These are phyloP conservation scores for Rhizopogon sp. DNA, from an alignment of 768 basidiomycete genomes.

Conservation along the genomic window DNA sequence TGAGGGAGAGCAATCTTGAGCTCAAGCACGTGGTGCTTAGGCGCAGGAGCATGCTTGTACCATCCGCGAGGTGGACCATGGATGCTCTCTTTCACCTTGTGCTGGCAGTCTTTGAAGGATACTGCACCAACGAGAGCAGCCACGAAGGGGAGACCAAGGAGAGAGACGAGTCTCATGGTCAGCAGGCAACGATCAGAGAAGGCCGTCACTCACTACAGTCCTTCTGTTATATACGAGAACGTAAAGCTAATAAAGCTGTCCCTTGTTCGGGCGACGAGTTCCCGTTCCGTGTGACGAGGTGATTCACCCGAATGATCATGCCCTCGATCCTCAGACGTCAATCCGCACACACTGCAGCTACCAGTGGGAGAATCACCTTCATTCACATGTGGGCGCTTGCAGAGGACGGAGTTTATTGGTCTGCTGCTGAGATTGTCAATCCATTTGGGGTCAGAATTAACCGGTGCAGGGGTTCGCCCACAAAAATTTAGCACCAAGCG, in stretches of 20 bases:
- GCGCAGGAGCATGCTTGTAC: constrained; percentile 38
- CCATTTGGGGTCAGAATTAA: too few relatives aligned
- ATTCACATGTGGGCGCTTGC: background rate
- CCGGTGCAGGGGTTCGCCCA: too few relatives aligned
- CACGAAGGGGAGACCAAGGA: background rate
- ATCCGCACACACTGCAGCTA: background rate
- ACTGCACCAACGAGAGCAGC: constrained; percentile 9
- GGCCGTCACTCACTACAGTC: background rate
- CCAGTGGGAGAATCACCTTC: background rate
- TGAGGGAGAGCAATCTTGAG: constrained; percentile 58
- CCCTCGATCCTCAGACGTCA: background rate
- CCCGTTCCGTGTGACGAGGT: background rate
- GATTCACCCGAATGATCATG: background rate
- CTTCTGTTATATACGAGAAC: background rate
- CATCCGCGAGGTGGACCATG: constrained; percentile 41
- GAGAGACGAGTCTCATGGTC: constrained; percentile 1
- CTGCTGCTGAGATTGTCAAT: too few relatives aligned
- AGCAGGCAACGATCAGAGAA: constrained; percentile 26
- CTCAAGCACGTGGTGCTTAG: constrained; percentile 39
- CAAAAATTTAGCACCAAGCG: too few relatives aligned
- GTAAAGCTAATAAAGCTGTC: background rate
- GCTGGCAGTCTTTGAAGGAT: constrained; percentile 7
- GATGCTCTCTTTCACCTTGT: constrained; percentile 47
- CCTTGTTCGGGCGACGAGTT: background rate
- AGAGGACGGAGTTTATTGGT: too few relatives aligned